Evolutionary conservation across 345 rosid species (phyloP).

Genomic region (Kernera saxatilis): DNA sequence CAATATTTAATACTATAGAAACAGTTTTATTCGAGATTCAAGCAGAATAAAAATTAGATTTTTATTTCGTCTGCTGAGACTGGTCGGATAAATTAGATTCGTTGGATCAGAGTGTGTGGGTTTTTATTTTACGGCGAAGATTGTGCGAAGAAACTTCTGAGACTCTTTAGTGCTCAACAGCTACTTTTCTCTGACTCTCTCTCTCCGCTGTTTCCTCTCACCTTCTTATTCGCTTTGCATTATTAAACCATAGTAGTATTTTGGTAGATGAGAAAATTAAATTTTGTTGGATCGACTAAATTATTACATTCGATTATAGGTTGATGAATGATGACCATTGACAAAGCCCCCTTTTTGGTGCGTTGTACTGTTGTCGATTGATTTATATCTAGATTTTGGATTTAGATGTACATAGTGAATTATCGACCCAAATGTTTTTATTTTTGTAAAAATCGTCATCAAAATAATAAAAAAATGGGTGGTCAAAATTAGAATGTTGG

Average conservation of each 20-base stretch:
- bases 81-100: constrained; percentile 18
- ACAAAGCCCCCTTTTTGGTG: background rate
- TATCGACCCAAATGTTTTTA: background rate
- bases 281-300: background rate
- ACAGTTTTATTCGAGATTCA: background rate
- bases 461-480: background rate
- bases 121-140: background rate
- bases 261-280: background rate
- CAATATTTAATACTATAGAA: background rate
- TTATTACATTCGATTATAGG: background rate
- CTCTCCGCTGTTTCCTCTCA: constrained; percentile 9
- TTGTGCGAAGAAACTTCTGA: constrained; percentile 16
- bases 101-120: background rate
- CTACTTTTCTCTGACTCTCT: constrained; percentile 6
- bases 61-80: background rate
- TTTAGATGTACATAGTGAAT: no score
- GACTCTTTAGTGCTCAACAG: constrained; percentile 20
- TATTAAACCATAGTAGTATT: background rate
- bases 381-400: background rate
- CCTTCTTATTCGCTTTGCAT: constrained; percentile 14
- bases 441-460: background rate
- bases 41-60: background rate
- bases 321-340: background rate
- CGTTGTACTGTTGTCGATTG: background rate
- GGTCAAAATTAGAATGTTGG: background rate